Conservation (phyloP, 495 filamentous ascomycete genomes). For the Aspergillus sparsus region DNA sequence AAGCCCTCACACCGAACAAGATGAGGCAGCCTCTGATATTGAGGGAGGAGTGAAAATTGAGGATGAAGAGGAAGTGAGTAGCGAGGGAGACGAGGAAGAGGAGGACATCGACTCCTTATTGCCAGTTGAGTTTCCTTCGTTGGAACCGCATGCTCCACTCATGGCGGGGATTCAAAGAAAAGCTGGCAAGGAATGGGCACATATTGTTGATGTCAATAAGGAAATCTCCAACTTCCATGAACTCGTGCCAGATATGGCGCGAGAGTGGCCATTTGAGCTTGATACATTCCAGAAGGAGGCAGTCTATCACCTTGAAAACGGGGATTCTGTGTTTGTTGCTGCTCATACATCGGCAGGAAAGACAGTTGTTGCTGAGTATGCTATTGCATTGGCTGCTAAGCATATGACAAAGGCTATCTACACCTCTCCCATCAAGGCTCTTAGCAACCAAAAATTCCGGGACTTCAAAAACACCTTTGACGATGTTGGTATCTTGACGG, state of each 20-base stretch:
- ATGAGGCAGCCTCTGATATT: constrained; percentile 31
- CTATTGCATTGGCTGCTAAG: constrained; percentile 89
- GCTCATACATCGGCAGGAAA: constrained; percentile 98
- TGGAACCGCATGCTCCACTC: constrained; percentile 82
- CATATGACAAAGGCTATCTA: constrained; percentile 99
- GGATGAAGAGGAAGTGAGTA: constrained; percentile 53
- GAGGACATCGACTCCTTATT: constrained; percentile 91
- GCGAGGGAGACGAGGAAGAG: constrained; percentile 47
- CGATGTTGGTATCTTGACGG: constrained; percentile 95
- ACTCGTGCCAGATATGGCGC: constrained; percentile 92
- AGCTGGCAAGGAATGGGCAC: constrained; percentile 88
- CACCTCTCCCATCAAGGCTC: constrained; percentile 96
- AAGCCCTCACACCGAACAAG: constrained; percentile 36
- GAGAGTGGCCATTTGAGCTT: constrained; percentile 94
- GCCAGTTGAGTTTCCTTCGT: constrained; percentile 87
- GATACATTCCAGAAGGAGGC: constrained; percentile 99
- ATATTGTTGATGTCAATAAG: constrained; percentile 93
- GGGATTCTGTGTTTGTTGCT: constrained; percentile 98
- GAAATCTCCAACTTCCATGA: constrained; percentile 90
- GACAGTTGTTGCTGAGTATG: constrained; percentile 97
- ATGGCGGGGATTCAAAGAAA: constrained; percentile 68
- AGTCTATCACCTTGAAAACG: constrained; percentile 93
- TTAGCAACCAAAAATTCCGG: constrained; percentile 98
- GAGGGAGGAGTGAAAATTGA: constrained; percentile 49
- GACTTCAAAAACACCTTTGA: constrained; percentile 89